A percentile compares a stretch with the other conserved stretches of the same genome.
Conservation (phyloP, 192 early-diverging fungal genomes). For the Backusella parvicylindrica region DNA sequence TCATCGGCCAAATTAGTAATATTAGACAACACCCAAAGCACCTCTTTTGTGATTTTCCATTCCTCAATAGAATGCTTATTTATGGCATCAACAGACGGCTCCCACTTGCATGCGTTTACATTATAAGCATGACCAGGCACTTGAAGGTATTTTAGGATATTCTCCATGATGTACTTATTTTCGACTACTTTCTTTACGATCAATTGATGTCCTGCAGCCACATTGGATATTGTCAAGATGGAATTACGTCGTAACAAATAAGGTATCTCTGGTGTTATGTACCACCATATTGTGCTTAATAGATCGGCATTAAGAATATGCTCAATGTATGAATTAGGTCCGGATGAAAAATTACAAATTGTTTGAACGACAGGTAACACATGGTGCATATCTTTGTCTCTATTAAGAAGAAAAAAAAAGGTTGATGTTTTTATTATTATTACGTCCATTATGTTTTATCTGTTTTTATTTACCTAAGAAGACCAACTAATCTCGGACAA, state of each 20-base stretch:
- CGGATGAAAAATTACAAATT: constrained; percentile 20
- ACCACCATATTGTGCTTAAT: constrained; percentile 3
- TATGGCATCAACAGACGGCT: background rate
- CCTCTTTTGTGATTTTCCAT: constrained; percentile 24
- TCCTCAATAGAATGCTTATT: background rate
- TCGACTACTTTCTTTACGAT: constrained; percentile 10
- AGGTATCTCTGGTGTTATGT: background rate
- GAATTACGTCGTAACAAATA: constrained; percentile 17
- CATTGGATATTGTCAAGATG: constrained; percentile 25
- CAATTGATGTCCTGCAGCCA: constrained; percentile 18
- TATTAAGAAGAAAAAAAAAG: background rate
- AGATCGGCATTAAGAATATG: constrained; percentile 11
- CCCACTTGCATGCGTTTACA: background rate
- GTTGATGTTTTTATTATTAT: background rate
- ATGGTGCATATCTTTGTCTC: background rate
- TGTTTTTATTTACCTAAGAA: constrained; percentile 25
- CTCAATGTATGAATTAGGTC: constrained; percentile 17
- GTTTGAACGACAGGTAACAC: constrained; percentile 20
- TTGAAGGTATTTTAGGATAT: background rate
- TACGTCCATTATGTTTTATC: too few relatives aligned
- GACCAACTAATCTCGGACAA: constrained; percentile 11
- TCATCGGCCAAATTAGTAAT: constrained; percentile 15
- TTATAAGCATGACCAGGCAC: background rate
- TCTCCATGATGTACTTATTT: constrained; percentile 6
- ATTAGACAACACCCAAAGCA: constrained; percentile 20